Base-by-base conservation (phyloP, 352 stramenopile genomes). In the Phytophthora megakarya region DNA sequence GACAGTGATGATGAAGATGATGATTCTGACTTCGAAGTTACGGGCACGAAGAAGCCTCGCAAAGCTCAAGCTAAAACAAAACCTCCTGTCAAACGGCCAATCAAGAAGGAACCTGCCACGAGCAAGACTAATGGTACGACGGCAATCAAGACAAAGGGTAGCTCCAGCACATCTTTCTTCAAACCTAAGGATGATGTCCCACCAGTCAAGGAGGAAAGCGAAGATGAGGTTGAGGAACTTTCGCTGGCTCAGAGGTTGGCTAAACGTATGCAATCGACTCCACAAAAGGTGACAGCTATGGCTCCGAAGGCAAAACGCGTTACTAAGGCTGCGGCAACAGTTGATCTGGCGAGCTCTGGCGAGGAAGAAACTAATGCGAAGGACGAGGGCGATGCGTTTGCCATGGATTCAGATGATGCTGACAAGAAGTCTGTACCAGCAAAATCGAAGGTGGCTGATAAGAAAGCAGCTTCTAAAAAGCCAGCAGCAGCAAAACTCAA, bases 201-300 rank as follows among this genome's bases (percentile, higher is more conserved):
- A 15, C 51, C 56, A 16, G 61, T 65, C 26, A 78, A 84, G 42
- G 47, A 63, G 11, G 74, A 78, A 42, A 72, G 69, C 16, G 80
- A 86, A 26, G 78, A 85, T 21, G 85, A 94, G 23, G 45, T 91
- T 0, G 84, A 93, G 30, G 80, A 92, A 11, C 68, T 94, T 18
- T 93, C 86, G 3, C 56, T 95, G 15, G 81, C 84, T 1, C 79
- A 96, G 48, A 72, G 86, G 9, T 70, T 94, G 49, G 80, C 86
- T 50, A 35, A 35, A 12, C 30, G 30, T 35, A 35, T 35, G 30
- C 30, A 35, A 11, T 35, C 30, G 8, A 35, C 70, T 1, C 73
- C 78, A 1, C 33, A 69, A 59, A 81, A 78, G 28, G 86, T 84
- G 48, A 51, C 47, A 21, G 55, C 59, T 19, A 51, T 57, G 13